These are phyloP conservation scores for Tricholomella constricta DNA, from an alignment of 768 basidiomycete species.

Conservation along the genomic window DNA sequence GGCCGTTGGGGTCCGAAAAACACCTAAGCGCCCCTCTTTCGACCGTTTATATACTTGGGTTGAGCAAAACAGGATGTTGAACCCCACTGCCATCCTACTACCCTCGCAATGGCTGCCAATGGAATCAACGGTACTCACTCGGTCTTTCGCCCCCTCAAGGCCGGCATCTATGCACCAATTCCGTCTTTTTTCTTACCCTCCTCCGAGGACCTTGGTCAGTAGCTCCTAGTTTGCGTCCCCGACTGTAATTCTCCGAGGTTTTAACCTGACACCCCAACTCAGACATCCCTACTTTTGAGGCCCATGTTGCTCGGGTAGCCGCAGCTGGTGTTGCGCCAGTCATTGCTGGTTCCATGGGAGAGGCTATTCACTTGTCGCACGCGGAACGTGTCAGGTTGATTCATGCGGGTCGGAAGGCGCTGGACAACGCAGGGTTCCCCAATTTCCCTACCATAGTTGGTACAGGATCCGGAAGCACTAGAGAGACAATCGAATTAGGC, in stretches of 20 bases:
- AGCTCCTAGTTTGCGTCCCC: not conserved
- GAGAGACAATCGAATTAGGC: constrained; percentile 76
- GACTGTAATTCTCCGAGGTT: constrained; percentile 3
- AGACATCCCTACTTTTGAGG: constrained; percentile 71
- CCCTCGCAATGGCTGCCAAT: constrained; percentile 43
- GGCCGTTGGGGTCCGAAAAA: constrained; percentile 26
- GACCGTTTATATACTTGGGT: constrained; percentile 24
- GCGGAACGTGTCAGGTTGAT: constrained; percentile 68
- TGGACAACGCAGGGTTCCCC: constrained; percentile 64
- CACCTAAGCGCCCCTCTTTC: constrained; percentile 11
- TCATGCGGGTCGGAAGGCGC: constrained; percentile 63
- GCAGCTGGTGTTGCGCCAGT: constrained; percentile 70
- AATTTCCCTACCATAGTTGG: constrained; percentile 76
- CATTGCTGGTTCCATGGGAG: constrained; percentile 83
- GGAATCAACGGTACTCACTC: constrained; percentile 35
- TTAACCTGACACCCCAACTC: constrained; percentile 9
- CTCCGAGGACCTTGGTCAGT: constrained; percentile 82
- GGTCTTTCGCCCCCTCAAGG: constrained; percentile 55
- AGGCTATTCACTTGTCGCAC: constrained; percentile 74
- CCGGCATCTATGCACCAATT: constrained; percentile 86
- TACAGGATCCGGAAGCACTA: constrained; percentile 81
- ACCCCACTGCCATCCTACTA: constrained; percentile 14
- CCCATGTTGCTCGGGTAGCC: constrained; percentile 66
- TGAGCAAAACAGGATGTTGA: constrained; percentile 16
- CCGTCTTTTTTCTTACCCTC: constrained; percentile 79